Base-by-base conservation (phyloP, 352 stramenopile species). In the Phytopythium boreale region DNA sequence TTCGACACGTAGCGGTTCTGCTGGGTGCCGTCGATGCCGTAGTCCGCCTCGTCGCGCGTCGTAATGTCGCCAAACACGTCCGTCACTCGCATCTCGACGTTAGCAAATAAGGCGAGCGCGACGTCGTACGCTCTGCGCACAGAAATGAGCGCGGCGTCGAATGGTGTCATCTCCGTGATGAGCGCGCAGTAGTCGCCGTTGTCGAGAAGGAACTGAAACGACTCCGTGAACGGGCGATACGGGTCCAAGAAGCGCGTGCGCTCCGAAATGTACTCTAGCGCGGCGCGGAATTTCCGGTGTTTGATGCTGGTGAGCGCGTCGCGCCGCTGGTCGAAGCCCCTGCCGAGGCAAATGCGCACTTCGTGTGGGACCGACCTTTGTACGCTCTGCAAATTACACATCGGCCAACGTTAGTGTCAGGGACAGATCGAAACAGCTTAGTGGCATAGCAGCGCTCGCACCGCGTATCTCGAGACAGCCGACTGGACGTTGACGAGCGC, bases 1-100 rank as follows among this genome's bases (percentile, higher is more conserved):
- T 62, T 64, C 39, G 75, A 82, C 7, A 85, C 70, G 17, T 82
- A 62, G n/a, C 80, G 76, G 50, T 76, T 72, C 60, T 89, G 75
- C 26, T 70, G 70, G 24, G 83, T 74, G 3, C 68, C 72, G 22
- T 62, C 55, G 26, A 75, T 68, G 17, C 63, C 56, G 22, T 79
- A 64, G 47, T 79, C 75, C 37, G 66, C 66, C 44, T 83, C 75
- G 41, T 83, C 75, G 49, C 72, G 69, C 34, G 77, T 68, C 27
- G 75, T 79, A 49, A 83, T 62, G 58, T 77, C 68, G 17, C 65
- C 63, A 24, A 76, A 52, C 24, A 69, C 34, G 37, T 80, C 75
- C 4, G 68, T 71, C 15, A 76, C 68, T 8, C 69, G 74, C 58
- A 80, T 81, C 61, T 83, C 70, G 65, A 85, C 62, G 59, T 84